Base-by-base conservation (phyloP, 2,329 filamentous ascomycete genomes). In the Dothidotthia symphoricarpi region DNA sequence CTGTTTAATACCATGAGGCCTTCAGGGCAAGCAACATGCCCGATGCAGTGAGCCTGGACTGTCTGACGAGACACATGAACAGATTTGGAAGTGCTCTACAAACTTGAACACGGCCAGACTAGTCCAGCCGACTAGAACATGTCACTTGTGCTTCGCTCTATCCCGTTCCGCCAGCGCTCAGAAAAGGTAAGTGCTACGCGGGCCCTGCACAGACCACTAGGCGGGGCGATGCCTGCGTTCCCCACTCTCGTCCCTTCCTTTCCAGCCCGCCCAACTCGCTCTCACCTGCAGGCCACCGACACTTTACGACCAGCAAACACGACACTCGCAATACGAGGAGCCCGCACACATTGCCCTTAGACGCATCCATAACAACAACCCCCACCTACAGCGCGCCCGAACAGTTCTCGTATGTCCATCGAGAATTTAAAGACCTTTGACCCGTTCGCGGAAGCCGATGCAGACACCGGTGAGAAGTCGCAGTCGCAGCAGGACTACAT, bases 401-500 rank as follows among this genome's bases (percentile, higher is more conserved):
- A 49, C 53, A 52, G 47, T 43, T 52, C 45, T 58, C 52, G 55
- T 58, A 58, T 57, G 55, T 58, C 55, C 49, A 62, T 62, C 52
- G 57, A 62, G 53, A 96, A 62, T 48, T 55, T 61, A 46, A 59
- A 61, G 52, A 53, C 53, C 53, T 60, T 60, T 52, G 93, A 98
- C 86, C 93, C 93, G 86, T 98, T 98, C 89, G 93, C 93, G 85
- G 93, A 97, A 88, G 93, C 90, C 83, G 93, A 96, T 88, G 91
- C 96, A 85, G 90, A 95, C 74, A 90, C 86, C 73, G 90, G 90
- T 80, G 87, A 95, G 77, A 85, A 83, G 72, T 93, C 93, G 77
- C 80, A 83, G 87, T 72, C 88, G 44, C 54, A 95, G 76, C 54
- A 95, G 76, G 94, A 95, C 76, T 95, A 96, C 73, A 95, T 97